Percentiles rank a stretch among this genome's conserved stretches.
These are phyloP conservation scores for Aegilops tauschii DNA, from an alignment of 176 grass and related monocot species.

Conservation along the genomic window DNA sequence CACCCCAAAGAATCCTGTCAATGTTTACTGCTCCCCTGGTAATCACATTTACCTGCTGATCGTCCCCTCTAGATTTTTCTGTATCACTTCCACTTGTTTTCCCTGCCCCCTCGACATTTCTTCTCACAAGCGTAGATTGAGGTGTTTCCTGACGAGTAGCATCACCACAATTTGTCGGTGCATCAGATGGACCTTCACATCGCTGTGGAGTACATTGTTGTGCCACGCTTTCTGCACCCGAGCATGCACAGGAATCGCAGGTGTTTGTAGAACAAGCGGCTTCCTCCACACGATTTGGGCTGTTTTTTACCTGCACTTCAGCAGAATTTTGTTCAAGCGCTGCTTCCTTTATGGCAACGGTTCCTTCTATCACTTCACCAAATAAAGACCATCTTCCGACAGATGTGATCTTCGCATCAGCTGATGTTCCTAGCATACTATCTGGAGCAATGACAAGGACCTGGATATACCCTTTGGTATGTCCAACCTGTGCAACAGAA, in stretches of 20 bases:
- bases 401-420: conserved; percentile 75
- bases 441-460: conserved; percentile 89
- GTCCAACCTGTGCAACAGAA: conserved; percentile 61
- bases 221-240: background rate
- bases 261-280: conserved; percentile 18
- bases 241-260: conserved; percentile 51
- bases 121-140: conserved; percentile 54
- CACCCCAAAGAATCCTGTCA: conserved; percentile 59
- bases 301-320: conserved; percentile 20
- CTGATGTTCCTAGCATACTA: conserved; percentile 66
- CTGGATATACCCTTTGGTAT: conserved; percentile 93
- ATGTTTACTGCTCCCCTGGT: conserved; percentile 19
- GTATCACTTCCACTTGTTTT: conserved; percentile 10
- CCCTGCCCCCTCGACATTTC: conserved; percentile 32
- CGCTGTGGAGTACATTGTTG: conserved; percentile 1
- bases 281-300: conserved; percentile 25
- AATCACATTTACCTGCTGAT: conserved; percentile 12
- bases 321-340: background rate
- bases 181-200: background rate
- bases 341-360: conserved; percentile 29
- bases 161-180: background rate
- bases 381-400: conserved; percentile 90
- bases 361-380: conserved; percentile 63
- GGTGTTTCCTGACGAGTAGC: background rate
- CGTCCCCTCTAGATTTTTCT: background rate